A percentile compares a stretch with the other conserved stretches of the same genome.
Conservation (phyloP, 768 basidiomycete genomes). For the Kwoniella bestiolae region DNA sequence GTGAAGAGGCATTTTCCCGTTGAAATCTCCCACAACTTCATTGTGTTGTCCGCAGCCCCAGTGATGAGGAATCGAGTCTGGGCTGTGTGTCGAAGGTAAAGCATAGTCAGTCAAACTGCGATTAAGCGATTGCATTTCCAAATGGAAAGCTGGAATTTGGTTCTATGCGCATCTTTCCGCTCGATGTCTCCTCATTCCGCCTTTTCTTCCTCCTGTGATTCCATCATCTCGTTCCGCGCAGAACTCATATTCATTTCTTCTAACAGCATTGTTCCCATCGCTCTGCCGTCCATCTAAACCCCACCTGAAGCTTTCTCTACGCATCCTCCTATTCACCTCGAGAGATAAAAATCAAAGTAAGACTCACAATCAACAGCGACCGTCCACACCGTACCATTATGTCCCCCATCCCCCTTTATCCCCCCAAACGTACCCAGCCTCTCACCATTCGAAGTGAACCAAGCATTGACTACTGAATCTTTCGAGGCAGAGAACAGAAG, state of each 20-base stretch:
- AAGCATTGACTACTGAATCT: constrained; percentile 92
- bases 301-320: no score
- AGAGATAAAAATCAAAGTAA: no score
- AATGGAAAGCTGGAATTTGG: no score
- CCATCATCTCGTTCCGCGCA: no score
- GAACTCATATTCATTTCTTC: no score
- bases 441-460: constrained; percentile 97
- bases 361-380: constrained; percentile 90
- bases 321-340: no score
- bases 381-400: constrained; percentile 97
- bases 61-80: constrained; percentile 84
- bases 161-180: no score
- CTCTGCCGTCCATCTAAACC: no score
- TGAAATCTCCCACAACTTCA: constrained; percentile 85
- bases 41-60: constrained; percentile 90
- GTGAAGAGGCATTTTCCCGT: constrained; percentile 89
- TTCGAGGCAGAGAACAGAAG: constrained; percentile 94
- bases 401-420: constrained; percentile 64
- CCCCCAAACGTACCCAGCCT: constrained; percentile 82
- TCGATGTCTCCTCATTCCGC: background rate
- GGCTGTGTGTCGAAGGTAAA: constrained; percentile 60
- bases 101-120: background rate
- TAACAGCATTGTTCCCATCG: no score
- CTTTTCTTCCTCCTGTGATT: no score
- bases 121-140: background rate